Conservation (phyloP, 2,329 filamentous ascomycete genomes). For the Colletotrichum lentis region DNA sequence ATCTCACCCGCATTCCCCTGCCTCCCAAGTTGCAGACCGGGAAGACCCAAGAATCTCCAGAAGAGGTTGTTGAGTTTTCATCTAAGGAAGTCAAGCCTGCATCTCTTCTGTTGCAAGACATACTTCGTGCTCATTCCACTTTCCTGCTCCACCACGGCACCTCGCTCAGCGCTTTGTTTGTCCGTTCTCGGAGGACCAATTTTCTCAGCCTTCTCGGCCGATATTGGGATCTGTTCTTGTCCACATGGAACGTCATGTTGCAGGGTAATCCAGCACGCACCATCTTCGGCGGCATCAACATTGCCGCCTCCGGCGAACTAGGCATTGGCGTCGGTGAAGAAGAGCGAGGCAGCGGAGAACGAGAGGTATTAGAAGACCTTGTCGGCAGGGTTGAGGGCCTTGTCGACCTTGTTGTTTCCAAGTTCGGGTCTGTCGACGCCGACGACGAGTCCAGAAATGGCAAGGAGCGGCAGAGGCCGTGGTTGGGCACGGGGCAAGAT, state of each 20-base stretch:
- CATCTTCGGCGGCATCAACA: constrained; percentile 83
- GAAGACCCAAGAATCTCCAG: constrained; percentile 51
- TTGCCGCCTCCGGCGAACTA: constrained; percentile 89
- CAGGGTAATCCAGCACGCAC: constrained; percentile 86
- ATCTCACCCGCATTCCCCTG: constrained; percentile 76
- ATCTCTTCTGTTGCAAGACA: constrained; percentile 78
- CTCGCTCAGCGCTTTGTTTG: constrained; percentile 75
- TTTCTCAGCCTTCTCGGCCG: constrained; percentile 78
- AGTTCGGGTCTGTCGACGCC: constrained; percentile 68
- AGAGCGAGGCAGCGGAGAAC: constrained; percentile 90
- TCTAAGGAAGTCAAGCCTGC: constrained; percentile 88
- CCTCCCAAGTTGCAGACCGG: constrained; percentile 61
- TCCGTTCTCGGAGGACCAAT: constrained; percentile 68
- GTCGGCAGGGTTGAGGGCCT: constrained; percentile 81
- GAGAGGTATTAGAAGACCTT: constrained; percentile 92
- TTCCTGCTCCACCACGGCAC: constrained; percentile 89
- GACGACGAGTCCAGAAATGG: constrained; percentile 44
- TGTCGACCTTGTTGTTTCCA: constrained; percentile 85
- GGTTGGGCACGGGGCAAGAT: constrained; percentile 77
- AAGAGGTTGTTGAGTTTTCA: constrained; percentile 77
- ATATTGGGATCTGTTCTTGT: constrained; percentile 78
- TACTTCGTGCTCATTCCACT: constrained; percentile 80
- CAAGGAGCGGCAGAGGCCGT: constrained; percentile 51
- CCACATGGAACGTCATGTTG: constrained; percentile 87
- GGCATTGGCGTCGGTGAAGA: constrained; percentile 96